Evolutionary conservation across 495 filamentous ascomycete genomes (phyloP), one percentile per base, ranked within the genome.

Genomic region (Penicillium bialowiezense): DNA sequence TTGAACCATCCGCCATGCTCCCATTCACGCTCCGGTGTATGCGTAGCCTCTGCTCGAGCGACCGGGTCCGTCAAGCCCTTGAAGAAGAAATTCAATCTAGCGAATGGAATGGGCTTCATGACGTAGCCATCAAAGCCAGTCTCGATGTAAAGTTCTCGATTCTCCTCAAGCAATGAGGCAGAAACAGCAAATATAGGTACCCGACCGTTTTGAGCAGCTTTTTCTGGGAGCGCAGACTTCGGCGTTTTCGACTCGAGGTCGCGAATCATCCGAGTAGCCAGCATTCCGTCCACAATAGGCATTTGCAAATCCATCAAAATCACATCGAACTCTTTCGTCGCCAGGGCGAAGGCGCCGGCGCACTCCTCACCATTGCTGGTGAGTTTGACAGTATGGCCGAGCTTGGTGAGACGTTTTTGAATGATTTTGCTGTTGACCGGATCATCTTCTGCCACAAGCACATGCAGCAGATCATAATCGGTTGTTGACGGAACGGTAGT

Each of bases 231-330:
- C 3, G 53, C 39, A 13, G 78, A 64, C 1, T 55, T 29, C 3
- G 84, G 83, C 15, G 83, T 69, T 3, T 69, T 62, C 2, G 47
- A 45, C 49, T 96, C 91, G 48, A 80, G 80, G 2, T 81, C 76
- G 15, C 91, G 82, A 49, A 97, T 95, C 75, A 87, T 82, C 62
- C 86, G 84, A 1, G 91, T 89, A 5, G 90, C 85, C n/a, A 76
- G 79, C 26, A 90, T 79, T 31, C 91, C 91, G 56, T 96, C 90
- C 40, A 91, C 87, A 41, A 97, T 95, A 10, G 91, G 91, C 91
- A 97, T 97, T 86, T 19, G 37, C 71, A 96, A 90, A 60, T 97
- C 92, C 92, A 97, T 97, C 59, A 97, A 74, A 14, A 97, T 74
- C n/a, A 91, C 83, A 65, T 97, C 91, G 56, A 85, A 95, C 13